Evolutionary conservation across 129 eudicot species (phyloP), one percentile per base, ranked within the genome.

Genomic region (Lonicera japonica): DNA sequence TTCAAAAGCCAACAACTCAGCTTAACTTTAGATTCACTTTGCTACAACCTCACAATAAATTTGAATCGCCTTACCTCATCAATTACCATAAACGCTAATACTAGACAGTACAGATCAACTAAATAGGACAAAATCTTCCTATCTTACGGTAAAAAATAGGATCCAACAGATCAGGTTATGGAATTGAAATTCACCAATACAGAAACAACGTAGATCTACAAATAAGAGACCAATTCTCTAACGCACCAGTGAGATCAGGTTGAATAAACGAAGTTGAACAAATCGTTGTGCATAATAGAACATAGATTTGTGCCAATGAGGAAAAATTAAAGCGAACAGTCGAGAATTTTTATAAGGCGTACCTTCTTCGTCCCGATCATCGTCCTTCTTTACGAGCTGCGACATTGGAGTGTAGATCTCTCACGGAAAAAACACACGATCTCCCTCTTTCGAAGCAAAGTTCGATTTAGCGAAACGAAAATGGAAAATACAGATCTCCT

Each of bases 351-450:
- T 29, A n/a, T n/a, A n/a, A 29, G 63, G 18, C 45, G 47, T 82
- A 90, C 97, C 90, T 78, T 90, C 97, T 36, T 90, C 97, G 25
- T 90, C 95, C 65, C 92, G 97, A 86, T 90, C 97, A 62, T 90
- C 97, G 70, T 86, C 95, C 75, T 90, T 90, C 89, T 90, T 86
- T 24, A 90, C 80, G 56, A 76, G 76, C 69, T 83, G 87, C 69
- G 95, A 92, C 97, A 90, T 90, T 50, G 58, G 14, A 63, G 52
- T 51, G 67, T 38, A 21, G 61, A 68, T 62, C 69, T 40, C 45
- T 4, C 55, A 21, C 12, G 41, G 4, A 5, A 46, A 43, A 5
- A 46, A 43, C 47, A 10, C 55, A 13, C 58, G 43, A 25, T 50
- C 65, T 56, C 47, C 54, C 43, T 47, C 23, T 39, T 29, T 29